Conservation (phyloP, 306 rosid genomes). For the Quercus dentata region DNA sequence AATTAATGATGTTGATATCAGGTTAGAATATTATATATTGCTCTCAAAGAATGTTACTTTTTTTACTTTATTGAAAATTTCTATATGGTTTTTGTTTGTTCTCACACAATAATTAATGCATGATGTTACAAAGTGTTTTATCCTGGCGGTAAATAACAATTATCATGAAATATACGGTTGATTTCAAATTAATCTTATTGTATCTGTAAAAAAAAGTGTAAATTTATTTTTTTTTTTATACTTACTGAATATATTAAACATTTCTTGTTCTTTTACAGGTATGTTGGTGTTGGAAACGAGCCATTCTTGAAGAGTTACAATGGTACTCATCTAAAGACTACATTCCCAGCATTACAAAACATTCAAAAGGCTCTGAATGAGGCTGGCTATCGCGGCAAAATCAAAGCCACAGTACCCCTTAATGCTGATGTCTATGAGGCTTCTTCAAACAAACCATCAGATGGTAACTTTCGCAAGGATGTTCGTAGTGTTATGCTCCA, state of each 20-base stretch:
- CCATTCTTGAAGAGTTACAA: constrained; percentile 65
- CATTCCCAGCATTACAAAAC: constrained; percentile 70
- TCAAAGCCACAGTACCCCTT: constrained; percentile 60
- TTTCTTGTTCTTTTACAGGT: constrained; percentile 26
- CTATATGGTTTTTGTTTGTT: no score
- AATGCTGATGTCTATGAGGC: constrained; percentile 84
- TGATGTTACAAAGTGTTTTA: no score
- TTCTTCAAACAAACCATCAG: constrained; percentile 46
- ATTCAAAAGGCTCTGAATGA: constrained; percentile 59
- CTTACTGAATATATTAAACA: not conserved
- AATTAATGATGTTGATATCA: constrained; percentile 45
- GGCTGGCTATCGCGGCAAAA: constrained; percentile 44
- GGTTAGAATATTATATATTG: constrained; percentile 21
- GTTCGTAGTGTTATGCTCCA: constrained; percentile 27
- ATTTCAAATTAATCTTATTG: no score
- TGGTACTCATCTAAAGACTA: constrained; percentile 21
- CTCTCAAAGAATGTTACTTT: not conserved
- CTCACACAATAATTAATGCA: no score
- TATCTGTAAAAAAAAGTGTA: no score
- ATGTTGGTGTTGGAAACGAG: constrained; percentile 80
- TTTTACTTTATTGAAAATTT: not conserved
- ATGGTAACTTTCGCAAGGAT: constrained; percentile 51
- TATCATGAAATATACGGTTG: no score
- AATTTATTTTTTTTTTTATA: no score
- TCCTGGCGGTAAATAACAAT: no score